Percentiles rank a stretch among this genome's conserved stretches.
Conservation (phyloP, 2,329 filamentous ascomycete species). For the Knufia petricola region DNA sequence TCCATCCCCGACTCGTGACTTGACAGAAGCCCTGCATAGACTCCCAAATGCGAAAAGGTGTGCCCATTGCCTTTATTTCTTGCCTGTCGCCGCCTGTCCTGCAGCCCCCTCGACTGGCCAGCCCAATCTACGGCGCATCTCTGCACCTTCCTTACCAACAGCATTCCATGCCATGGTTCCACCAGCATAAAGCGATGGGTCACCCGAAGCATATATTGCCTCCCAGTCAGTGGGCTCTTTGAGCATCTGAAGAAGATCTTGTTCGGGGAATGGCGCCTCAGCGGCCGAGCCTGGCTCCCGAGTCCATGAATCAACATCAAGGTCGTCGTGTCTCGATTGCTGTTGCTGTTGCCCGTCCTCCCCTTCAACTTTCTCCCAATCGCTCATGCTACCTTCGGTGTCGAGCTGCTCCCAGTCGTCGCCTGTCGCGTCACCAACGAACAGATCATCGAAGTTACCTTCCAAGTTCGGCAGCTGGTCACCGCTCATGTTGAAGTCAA, state of each 20-base stretch:
- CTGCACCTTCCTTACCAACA: conserved; percentile 1
- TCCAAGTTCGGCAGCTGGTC: background rate
- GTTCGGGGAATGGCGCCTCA: background rate
- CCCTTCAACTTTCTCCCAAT: conserved; percentile 1
- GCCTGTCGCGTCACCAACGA: background rate
- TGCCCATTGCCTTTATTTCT: background rate
- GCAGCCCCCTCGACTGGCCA: conserved; percentile 2
- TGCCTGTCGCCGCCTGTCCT: background rate
- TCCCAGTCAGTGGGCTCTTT: background rate
- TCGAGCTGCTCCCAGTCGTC: background rate
- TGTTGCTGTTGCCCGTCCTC: background rate
- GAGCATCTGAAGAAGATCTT: background rate
- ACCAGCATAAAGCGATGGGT: conserved; percentile 1
- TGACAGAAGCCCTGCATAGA: too few relatives aligned
- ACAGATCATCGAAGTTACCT: conserved; percentile 1
- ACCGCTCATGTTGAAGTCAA: background rate
- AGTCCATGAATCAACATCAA: conserved; percentile 6
- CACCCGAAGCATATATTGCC: background rate
- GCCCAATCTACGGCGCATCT: conserved; percentile 3
- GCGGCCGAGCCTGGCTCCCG: background rate
- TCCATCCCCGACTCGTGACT: too few relatives aligned
- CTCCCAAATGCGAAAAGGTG: background rate
- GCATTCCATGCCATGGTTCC: conserved; percentile 5
- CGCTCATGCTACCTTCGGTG: background rate
- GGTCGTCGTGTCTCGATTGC: background rate